Conservation (phyloP, 129 eudicot species). For the Flaveria bidentis region DNA sequence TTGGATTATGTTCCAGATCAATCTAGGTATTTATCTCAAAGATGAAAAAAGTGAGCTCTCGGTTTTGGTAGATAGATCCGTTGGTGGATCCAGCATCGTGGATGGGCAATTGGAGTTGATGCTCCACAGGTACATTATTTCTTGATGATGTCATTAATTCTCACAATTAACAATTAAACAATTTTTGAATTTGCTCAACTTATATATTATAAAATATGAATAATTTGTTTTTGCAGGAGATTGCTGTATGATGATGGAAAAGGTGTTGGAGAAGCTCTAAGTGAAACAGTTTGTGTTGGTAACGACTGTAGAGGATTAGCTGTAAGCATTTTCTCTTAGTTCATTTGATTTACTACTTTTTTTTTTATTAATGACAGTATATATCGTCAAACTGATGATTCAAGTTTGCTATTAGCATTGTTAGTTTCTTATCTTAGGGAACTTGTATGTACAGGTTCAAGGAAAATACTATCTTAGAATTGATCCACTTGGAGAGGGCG, state of each 20-base stretch:
- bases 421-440: neutral
- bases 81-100: slow-evolving; percentile 86
- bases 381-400: neutral
- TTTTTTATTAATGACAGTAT: neutral
- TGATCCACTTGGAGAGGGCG: slow-evolving; percentile 89
- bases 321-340: slow-evolving; percentile 50
- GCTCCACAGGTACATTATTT: slow-evolving; percentile 67
- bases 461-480: slow-evolving; percentile 79
- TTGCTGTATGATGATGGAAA: slow-evolving; percentile 82
- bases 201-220: neutral
- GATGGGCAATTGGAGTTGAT: slow-evolving; percentile 94
- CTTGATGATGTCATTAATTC: neutral
- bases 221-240: slow-evolving; percentile 59
- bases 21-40: slow-evolving; percentile 82
- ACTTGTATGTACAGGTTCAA: slow-evolving; percentile 55
- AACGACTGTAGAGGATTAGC: slow-evolving; percentile 68
- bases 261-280: slow-evolving; percentile 94
- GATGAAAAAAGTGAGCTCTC: slow-evolving; percentile 76
- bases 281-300: slow-evolving; percentile 77
- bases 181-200: neutral
- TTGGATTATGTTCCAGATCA: slow-evolving; percentile 54
- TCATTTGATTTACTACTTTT: neutral
- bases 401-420: neutral
- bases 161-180: neutral
- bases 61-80: slow-evolving; percentile 85